Evolutionary conservation across 768 basidiomycete genomes (phyloP), one percentile per base, ranked within the genome.

Genomic region (Boletales sp.): DNA sequence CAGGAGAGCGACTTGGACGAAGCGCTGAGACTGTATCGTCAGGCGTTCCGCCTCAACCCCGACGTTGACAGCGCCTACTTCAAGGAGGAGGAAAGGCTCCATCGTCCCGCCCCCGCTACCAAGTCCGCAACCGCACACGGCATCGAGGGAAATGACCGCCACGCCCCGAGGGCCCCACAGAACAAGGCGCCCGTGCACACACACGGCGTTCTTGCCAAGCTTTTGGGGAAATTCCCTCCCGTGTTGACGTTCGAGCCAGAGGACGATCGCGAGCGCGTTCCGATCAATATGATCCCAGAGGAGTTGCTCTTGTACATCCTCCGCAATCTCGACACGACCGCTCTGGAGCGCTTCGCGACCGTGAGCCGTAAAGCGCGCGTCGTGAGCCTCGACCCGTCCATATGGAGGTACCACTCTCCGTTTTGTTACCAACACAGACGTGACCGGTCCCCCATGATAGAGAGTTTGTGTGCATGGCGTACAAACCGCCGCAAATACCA

Each of bases 311-410:
- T 90, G 31, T 63, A 75, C 36, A 77, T 94, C 46, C 68, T 94
- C n/a, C 70, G 75, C 30, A 74, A 74, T 53, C 72, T 95, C 36
- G 86, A 90, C 58, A 74, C 79, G 2, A 75, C 79, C 3, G 67
- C 82, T 19, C 71, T 95, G 33, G 93, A 94, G 65, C 78, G 87
- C 9, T 93, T 96, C 60, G 93, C 82, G 0, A 59, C 69, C 17
- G 81, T 88, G 2, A 82, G 80, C 62, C 81, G 86, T 49, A 91
- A 85, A 60, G 86, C 88, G 5, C 78, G 92, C 37, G 60, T 90
- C 9, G 56, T 94, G 17, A 83, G 82, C 10, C 68, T 91, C 44
- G 87, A 90, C 53, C 68, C 77, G 17, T 72, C 73, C 4, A 78
- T 91, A 48, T 94, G 91, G 91, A 86, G 83, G 90, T 87, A 55